Evolutionary conservation across 257 asterid species (phyloP), one percentile per base, ranked within the genome.

Genomic region (Fraxinus pennsylvanica): DNA sequence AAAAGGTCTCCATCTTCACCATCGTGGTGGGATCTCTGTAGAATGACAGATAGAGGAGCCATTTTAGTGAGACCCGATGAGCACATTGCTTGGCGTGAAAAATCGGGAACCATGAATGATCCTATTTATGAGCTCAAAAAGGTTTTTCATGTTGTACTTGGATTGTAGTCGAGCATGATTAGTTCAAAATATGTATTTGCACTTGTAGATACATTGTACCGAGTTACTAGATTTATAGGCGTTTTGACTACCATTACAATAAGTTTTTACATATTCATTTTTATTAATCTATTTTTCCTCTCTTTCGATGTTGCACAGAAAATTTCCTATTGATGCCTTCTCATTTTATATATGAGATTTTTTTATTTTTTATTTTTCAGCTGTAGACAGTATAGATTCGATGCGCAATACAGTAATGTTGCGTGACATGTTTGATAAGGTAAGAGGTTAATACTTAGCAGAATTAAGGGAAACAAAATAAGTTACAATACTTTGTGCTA

Each of bases 51-150:
- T 65, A 72, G 68, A 80, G 98, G 97, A 77, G 97, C 98, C 82
- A 87, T 95, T 74, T 84, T 95, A 80, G 97, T 89, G 83, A 90
- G 99, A 84, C 99, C 99, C 0, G 99, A 95, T 21, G 99, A 95
- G 74, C 98, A 95, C 79, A 74, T 93, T 66, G 97, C 95, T 9
- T 95, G 99, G 99, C 87, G 92, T 35, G 14, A 87, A 7, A 84
- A 85, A 78, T 81, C 87, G 0, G 81, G 74, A 84, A 81, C 82
- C 54, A 68, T 80, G 41, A 78, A 65, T 9, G 83, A 89, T 76
- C 87, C 83, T 25, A 66, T 27, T 75, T 22, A 39, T 81, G 92
- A 78, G 82, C 84, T 96, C 85, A 89, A 82, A 79, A 86, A 69
- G 65, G 86, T 88, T 72, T 88, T 93, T 73, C 74, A 81, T 38